Base-by-base conservation (phyloP, 2,329 filamentous ascomycete species). In the Colletotrichum orchidophilum region DNA sequence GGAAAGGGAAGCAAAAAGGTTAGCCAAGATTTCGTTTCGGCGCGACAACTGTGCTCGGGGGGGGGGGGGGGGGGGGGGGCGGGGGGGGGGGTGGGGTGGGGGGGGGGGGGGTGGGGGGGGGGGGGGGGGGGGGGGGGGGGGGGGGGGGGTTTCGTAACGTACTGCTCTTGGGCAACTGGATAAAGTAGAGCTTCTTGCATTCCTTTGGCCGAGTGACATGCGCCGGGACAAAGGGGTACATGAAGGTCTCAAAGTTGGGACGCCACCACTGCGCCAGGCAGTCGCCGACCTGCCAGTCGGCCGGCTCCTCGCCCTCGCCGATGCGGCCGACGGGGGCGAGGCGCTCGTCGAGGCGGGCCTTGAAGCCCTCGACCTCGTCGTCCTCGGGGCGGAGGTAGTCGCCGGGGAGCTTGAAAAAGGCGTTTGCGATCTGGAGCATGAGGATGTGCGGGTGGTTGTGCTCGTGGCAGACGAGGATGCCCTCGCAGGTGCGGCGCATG, bases 371-470 rank as follows among this genome's bases (percentile, higher is more conserved):
- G 66, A 97, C 88, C 85, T 99, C 96, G 74, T 97, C 94, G 77
- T 97, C 96, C 75, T 94, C 93, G 53, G 93, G 93, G 65, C 92
- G 90, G 54, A 99, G 90, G 81, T 98, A 99, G 83, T 98, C 96
- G 70, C 96, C 96, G 0, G 96, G 96, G 81, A 99, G 89, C 85
- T 99, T 99, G 87, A 99, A 99, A 86, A 99, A 99, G 27, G 96
- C 96, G 82, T 99, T 99, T 63, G 96, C 96, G 78, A 99, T 99
- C 87, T 99, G 96, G 74, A 99, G 88, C 96, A 99, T 98, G 75
- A 99, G 86, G 74, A 99, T 97, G 82, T 99, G 96, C 15, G 96
- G 96, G 82, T 98, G 96, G 84, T 98, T 98, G 87, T 98, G 96
- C 84, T 99, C 96, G 82, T 99, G 96, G 85, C 96, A 99, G 76